Conservation (phyloP, 331 rosid species). For the Dryas integrifolia region DNA sequence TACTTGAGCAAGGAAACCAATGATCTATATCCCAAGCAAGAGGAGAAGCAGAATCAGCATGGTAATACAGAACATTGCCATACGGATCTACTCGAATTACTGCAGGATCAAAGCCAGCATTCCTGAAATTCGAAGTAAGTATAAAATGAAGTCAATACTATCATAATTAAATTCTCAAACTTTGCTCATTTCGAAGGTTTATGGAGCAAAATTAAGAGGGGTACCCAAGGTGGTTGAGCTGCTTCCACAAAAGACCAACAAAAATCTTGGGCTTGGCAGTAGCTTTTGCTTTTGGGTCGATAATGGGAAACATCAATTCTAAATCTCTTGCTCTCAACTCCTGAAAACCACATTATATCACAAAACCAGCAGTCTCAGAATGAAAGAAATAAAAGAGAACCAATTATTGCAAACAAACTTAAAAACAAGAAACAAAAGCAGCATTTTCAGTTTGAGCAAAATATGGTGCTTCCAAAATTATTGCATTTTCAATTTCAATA, state of each 20-base stretch:
- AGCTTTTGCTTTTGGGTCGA: constrained; percentile 71
- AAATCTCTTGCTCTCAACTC: constrained; percentile 47
- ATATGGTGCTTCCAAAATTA: not conserved
- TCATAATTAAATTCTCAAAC: not conserved
- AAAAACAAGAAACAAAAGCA: not conserved
- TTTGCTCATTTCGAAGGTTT: not conserved
- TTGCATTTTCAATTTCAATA: not conserved
- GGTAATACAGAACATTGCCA: constrained; percentile 86
- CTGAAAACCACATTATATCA: constrained; percentile 30
- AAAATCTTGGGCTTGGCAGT: constrained; percentile 74
- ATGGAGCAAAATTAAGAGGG: constrained; percentile 21
- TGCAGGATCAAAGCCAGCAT: constrained; percentile 94
- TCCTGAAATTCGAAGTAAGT: constrained; percentile 45
- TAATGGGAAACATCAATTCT: constrained; percentile 64
- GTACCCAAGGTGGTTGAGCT: constrained; percentile 90
- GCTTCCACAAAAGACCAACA: constrained; percentile 81
- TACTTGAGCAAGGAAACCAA: constrained; percentile 98
- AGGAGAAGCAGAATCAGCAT: constrained; percentile 93
- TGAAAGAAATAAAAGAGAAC: not conserved
- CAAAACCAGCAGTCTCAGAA: constrained; percentile 1
- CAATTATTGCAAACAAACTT: not conserved
- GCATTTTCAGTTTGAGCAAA: not conserved
- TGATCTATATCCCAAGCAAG: constrained; percentile 98
- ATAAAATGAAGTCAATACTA: not conserved
- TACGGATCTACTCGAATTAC: constrained; percentile 79